Base-by-base conservation (phyloP, 2,329 filamentous ascomycete species). In the Fusarium vanettenii region DNA sequence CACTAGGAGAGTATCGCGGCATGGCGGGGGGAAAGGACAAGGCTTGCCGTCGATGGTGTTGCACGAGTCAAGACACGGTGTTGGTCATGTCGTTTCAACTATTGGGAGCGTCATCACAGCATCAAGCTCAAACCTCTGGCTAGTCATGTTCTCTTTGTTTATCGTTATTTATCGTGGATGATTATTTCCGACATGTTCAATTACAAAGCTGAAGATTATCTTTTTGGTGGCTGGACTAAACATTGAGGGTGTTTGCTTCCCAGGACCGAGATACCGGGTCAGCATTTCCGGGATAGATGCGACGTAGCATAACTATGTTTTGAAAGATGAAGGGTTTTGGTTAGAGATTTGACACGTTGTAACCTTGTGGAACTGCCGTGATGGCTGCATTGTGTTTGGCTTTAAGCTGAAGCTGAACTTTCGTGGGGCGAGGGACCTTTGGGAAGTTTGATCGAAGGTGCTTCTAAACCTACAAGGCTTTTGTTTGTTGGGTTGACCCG, bases 61-160 rank as follows among this genome's bases (percentile, higher is more conserved):
- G 31, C 20, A 50, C 63, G 71, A 73, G 71, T 74, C 71, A 73
- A 64, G 71, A 57, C 52, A 11, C 14, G 18, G 27, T 9, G 35
- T 31, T 31, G 48, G 48, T 20, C 29, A 29, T 55, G 50, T n/a
- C 27, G 41, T 41, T 48, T 25, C 29, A 14, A 43, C 16, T n/a
- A 27, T 48, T 22, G 29, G 45, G 67, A 73, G 73, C 67, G 67
- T 59, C 71, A 45, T 60, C n/a, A n/a, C 25, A 45, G 35, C 31
- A 64, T 56, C 31, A 63, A 33, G 22, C 43, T 67, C 64, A 13
- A 18, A 22, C 45, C 52, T 60, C 57, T 39, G 35, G 56, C 37
- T 73, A 71, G 60, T 45, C 64, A 64, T 71, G 60, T 25, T 14
- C 20, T 25, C 41, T 45, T 45, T 45, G 41, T 45, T 45, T 25